phyloP scores from a whole-genome alignment of 768 basidiomycete species.

The Clavaria fumosa region DNA sequence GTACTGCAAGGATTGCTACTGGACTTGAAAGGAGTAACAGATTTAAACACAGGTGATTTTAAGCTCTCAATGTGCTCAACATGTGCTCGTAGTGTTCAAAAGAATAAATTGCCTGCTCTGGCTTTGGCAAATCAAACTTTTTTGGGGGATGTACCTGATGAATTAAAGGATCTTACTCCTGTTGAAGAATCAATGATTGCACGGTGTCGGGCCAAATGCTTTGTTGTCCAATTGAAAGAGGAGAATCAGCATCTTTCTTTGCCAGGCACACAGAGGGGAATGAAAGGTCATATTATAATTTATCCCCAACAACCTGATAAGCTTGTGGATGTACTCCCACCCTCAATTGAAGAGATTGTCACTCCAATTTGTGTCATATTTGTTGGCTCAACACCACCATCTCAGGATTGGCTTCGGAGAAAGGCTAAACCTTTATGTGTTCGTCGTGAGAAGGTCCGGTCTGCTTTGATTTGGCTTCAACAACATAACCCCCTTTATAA shows the following conservation, averaged over 20 bases:
- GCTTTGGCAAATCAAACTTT: constrained; percentile 20
- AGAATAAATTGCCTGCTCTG: constrained; percentile 12
- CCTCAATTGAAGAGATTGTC: constrained; percentile 19
- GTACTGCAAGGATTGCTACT: constrained; percentile 1
- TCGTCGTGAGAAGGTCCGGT: constrained; percentile 16
- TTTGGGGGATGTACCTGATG: constrained; percentile 18
- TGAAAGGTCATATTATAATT: constrained; percentile 26
- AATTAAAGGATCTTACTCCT: constrained; percentile 18
- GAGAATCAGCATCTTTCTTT: constrained; percentile 2
- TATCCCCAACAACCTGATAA: constrained; percentile 22
- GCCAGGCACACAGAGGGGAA: constrained; percentile 16
- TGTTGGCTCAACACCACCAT: constrained; percentile 19
- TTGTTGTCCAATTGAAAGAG: constrained; percentile 22
- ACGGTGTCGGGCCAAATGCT: constrained; percentile 21
- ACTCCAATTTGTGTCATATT: constrained; percentile 27
- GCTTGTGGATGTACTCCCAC: constrained; percentile 20
- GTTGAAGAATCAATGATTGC: constrained; percentile 28
- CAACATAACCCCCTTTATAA: constrained; percentile 22
- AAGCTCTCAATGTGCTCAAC: constrained; percentile 11
- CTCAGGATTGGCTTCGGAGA: constrained; percentile 16
- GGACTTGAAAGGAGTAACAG: constrained; percentile 4
- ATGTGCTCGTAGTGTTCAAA: constrained; percentile 11
- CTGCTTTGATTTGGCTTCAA: constrained; percentile 23
- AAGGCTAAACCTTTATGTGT: constrained; percentile 23
- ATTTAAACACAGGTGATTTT: neutral